phyloP scores from a whole-genome alignment of 345 rosid genomes.

The Linum trigynum region DNA sequence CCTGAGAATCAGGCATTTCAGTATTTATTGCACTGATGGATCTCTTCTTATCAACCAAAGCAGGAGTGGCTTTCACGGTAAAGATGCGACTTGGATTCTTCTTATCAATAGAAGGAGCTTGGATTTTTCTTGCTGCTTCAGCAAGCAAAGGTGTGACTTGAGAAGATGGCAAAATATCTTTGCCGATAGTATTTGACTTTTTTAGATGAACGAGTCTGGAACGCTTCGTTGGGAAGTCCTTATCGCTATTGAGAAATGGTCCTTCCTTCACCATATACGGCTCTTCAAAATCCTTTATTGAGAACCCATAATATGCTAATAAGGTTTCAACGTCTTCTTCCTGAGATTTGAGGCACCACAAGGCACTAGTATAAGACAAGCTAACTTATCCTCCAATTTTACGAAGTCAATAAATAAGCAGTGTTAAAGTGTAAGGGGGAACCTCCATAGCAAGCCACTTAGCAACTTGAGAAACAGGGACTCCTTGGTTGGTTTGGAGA shows the following conservation, averaged over 20 bases:
- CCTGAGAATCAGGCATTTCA: conserved; percentile 37
- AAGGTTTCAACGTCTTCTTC: conserved; percentile 66
- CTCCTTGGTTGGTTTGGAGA: conserved; percentile 81
- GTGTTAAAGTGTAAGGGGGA: conserved; percentile 6
- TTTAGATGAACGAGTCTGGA: conserved; percentile 78
- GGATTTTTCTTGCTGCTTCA: conserved; percentile 26
- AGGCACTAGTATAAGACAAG: conserved; percentile 21
- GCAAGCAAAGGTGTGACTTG: conserved; percentile 21
- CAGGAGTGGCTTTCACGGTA: conserved; percentile 20
- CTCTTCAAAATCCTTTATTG: conserved; percentile 71
- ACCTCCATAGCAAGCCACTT: conserved; percentile 97
- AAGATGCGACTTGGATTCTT: not conserved
- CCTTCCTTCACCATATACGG: conserved; percentile 93
- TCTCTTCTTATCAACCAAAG: conserved; percentile 24
- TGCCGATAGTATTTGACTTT: conserved; percentile 51
- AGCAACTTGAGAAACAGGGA: conserved; percentile 63
- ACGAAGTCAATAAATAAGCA: not conserved
- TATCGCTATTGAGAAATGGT: conserved; percentile 60
- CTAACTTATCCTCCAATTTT: not conserved
- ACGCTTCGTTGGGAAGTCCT: conserved; percentile 69
- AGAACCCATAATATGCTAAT: conserved; percentile 68
- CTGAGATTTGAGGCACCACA: conserved; percentile 33
- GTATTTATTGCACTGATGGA: conserved; percentile 27
- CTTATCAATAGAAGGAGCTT: conserved; percentile 22
- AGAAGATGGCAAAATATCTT: conserved; percentile 47